Evolutionary conservation across 768 basidiomycete species (phyloP).

Genomic region (Pleurotus tuber-regium): DNA sequence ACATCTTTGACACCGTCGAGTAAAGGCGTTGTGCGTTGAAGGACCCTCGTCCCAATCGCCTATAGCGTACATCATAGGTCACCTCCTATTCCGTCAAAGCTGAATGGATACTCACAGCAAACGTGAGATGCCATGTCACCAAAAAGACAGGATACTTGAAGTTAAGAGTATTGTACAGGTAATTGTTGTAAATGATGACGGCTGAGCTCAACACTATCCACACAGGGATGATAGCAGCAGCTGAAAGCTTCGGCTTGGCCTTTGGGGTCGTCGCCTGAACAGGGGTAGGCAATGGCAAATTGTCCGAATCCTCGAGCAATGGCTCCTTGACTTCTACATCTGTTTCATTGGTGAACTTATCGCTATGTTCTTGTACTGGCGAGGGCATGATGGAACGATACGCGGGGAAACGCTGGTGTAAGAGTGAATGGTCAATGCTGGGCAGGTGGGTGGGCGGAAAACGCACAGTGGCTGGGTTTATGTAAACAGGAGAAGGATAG

Average conservation of each 20-base stretch:
- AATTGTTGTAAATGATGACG: constrained; percentile 97
- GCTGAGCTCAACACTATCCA: constrained; percentile 90
- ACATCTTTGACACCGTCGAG: constrained; percentile 80
- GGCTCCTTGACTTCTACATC: constrained; percentile 9
- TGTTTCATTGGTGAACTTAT: constrained; percentile 13
- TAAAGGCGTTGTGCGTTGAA: constrained; percentile 78
- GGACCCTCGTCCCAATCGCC: constrained; percentile 82
- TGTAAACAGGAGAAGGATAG: background rate
- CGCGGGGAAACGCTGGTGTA: constrained; percentile 1
- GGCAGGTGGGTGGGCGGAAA: background rate
- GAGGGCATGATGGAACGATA: constrained; percentile 4
- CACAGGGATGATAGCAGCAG: constrained; percentile 76
- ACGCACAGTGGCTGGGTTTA: background rate
- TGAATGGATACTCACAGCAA: constrained; percentile 44
- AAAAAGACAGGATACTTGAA: constrained; percentile 93
- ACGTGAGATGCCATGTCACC: constrained; percentile 83
- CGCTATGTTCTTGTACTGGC: background rate
- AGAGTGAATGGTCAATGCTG: background rate
- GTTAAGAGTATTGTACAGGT: constrained; percentile 75
- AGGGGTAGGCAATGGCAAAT: constrained; percentile 53
- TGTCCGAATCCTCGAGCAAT: constrained; percentile 8
- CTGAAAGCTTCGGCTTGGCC: constrained; percentile 54
- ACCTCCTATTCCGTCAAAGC: background rate
- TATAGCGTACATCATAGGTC: constrained; percentile 25
- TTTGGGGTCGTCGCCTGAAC: constrained; percentile 39